A percentile compares a stretch with the other conserved stretches of the same genome.
Conservation (phyloP, 2,329 filamentous ascomycete species). For the Corynespora cassiicola region DNA sequence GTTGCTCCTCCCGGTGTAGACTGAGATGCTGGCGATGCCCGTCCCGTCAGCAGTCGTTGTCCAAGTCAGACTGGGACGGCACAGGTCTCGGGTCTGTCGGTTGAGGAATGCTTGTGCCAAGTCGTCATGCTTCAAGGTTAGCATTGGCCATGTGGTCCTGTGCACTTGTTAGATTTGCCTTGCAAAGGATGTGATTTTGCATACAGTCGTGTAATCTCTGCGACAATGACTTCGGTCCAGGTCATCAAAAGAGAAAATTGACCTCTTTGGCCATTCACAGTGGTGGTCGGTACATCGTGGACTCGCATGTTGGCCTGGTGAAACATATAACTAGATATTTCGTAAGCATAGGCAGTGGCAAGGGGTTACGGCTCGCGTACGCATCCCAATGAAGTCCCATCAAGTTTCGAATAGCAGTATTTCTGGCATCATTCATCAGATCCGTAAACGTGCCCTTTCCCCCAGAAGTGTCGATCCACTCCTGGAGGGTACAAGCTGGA, state of each 20-base stretch:
- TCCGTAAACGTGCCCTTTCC: slow-evolving; percentile 61
- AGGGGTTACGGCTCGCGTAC: slow-evolving; percentile 20
- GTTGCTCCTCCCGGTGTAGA: slow-evolving; percentile 56
- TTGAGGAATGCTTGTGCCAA: slow-evolving; percentile 59
- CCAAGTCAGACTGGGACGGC: slow-evolving; percentile 58
- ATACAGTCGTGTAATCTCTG: slow-evolving; percentile 60
- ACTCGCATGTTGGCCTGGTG: slow-evolving; percentile 68
- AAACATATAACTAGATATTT: slow-evolving; percentile 60
- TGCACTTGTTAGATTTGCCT: slow-evolving; percentile 7
- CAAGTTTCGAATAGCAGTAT: slow-evolving; percentile 63
- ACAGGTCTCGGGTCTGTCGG: slow-evolving; percentile 61
- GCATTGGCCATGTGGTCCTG: slow-evolving; percentile 58
- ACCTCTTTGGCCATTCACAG: slow-evolving; percentile 55
- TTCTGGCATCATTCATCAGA: slow-evolving; percentile 59
- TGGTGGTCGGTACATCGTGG: slow-evolving; percentile 54
- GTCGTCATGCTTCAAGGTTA: slow-evolving; percentile 64
- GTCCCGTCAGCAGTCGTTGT: slow-evolving; percentile 50
- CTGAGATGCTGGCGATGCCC: slow-evolving; percentile 58
- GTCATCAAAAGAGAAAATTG: slow-evolving; percentile 62
- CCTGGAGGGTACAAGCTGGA: slow-evolving; percentile 61
- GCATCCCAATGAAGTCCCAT: slow-evolving; percentile 62
- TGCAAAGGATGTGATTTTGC: slow-evolving; percentile 6
- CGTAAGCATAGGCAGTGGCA: slow-evolving; percentile 15
- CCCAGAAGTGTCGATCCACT: slow-evolving; percentile 67
- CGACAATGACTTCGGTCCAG: slow-evolving; percentile 62